Evolutionary conservation across 169 alveolate species (phyloP).

Genomic region (Miamiensis avidus): DNA sequence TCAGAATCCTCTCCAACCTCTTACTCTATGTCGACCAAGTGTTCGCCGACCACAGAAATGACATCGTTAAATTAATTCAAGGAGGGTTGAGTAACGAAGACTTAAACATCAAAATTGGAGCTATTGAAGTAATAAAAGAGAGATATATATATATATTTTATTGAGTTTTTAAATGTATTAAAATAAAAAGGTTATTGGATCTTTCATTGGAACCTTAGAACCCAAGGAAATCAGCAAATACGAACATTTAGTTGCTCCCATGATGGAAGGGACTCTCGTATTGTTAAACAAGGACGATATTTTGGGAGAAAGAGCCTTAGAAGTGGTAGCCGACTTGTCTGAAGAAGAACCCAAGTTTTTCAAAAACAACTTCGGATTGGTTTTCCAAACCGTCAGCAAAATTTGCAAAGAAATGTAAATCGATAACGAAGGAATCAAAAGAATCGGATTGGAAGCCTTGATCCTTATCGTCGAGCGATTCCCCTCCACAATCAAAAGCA

Average conservation of each 20-base stretch:
- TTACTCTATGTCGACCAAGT: constrained; percentile 48
- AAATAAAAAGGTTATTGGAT: constrained; percentile 49
- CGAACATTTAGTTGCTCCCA: constrained; percentile 51
- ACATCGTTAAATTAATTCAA: constrained; percentile 44
- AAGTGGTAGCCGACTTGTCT: constrained; percentile 74
- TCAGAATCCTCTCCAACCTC: constrained; percentile 38
- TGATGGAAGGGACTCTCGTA: constrained; percentile 56
- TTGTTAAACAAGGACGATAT: constrained; percentile 59
- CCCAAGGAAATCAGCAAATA: constrained; percentile 52
- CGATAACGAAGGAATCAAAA: constrained; percentile 36
- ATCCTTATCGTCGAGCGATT: constrained; percentile 73
- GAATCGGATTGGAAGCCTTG: constrained; percentile 66
- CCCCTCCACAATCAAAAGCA: constrained; percentile 64
- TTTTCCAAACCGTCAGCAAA: constrained; percentile 62
- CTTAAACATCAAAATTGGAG: constrained; percentile 40
- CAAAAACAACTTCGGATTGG: constrained; percentile 54
- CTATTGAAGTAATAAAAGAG: constrained; percentile 31
- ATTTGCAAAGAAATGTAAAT: constrained; percentile 39
- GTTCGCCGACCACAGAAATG: constrained; percentile 46
- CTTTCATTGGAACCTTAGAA: constrained; percentile 54
- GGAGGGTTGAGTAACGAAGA: constrained; percentile 38
- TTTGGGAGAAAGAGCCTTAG: constrained; percentile 70
- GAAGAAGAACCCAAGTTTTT: constrained; percentile 85
- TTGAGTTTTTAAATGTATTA: too few species aligned
- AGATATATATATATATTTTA: too few species aligned